These are phyloP conservation scores for Cryptococcus deneoformans DNA, from an alignment of 1,284 basidiomycete species.

Conservation along the genomic window DNA sequence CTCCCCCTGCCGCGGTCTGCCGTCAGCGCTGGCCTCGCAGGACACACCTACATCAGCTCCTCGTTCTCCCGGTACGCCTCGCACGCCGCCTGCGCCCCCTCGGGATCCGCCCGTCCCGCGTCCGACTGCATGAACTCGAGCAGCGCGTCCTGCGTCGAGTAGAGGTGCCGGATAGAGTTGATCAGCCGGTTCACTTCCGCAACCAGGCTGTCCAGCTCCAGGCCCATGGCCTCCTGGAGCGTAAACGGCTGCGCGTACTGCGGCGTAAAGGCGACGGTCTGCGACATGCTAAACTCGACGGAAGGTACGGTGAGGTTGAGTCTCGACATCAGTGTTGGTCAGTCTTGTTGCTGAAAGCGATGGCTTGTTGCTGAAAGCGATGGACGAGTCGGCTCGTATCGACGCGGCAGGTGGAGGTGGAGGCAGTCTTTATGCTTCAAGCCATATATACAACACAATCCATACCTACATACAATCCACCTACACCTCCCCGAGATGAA, in stretches of 20 bases:
- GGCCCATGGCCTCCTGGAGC: constrained; percentile 59
- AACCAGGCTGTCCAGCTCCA: constrained; percentile 65
- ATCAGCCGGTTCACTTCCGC: constrained; percentile 72
- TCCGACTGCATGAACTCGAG: constrained; percentile 50
- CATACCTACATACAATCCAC: not conserved
- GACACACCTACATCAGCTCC: constrained; percentile 54
- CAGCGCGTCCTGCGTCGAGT: constrained; percentile 62
- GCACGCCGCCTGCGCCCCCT: constrained; percentile 50
- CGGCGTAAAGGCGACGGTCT: constrained; percentile 53
- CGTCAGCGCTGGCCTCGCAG: not conserved
- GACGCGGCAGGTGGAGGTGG: not conserved
- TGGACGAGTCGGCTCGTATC: not conserved
- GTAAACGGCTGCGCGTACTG: constrained; percentile 72
- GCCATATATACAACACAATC: not conserved
- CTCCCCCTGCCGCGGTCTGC: not conserved
- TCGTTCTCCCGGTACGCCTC: constrained; percentile 58
- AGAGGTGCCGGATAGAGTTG: constrained; percentile 66
- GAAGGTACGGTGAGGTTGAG: not conserved
- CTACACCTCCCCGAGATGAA: constrained; percentile 34
- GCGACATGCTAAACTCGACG: not conserved
- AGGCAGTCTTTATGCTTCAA: not conserved
- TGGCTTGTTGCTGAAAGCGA: too few relatives aligned
- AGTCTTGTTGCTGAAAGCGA: too few relatives aligned
- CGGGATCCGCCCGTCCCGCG: constrained; percentile 48
- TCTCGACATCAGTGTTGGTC: too few relatives aligned